phyloP scores from a whole-genome alignment of 257 asterid species.

The Penstemon newberryi region DNA sequence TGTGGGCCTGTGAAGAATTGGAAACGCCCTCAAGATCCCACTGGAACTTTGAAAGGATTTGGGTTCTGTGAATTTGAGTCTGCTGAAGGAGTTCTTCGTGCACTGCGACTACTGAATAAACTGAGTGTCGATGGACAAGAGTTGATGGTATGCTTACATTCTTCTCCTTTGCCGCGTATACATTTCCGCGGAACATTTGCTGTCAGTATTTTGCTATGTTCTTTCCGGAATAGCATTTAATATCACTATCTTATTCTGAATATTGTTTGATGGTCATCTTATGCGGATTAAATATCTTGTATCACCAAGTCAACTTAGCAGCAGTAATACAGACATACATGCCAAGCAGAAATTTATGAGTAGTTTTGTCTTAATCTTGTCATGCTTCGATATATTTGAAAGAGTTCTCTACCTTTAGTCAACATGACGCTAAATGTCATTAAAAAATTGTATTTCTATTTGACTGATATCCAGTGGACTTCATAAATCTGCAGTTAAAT shows the following conservation, averaged over 20 bases:
- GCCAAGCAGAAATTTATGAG: background rate
- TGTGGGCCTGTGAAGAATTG: conserved; percentile 98
- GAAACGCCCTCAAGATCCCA: conserved; percentile 95
- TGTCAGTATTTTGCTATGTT: conserved; percentile 1
- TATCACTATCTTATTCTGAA: too few relatives aligned
- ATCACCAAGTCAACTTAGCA: background rate
- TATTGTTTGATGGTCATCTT: background rate
- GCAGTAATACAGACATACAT: conserved; percentile 2
- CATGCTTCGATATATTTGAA: conserved; percentile 1
- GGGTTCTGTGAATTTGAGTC: conserved; percentile 98
- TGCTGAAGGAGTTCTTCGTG: conserved; percentile 97
- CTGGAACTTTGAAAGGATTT: conserved; percentile 85
- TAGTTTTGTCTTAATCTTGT: conserved; percentile 7
- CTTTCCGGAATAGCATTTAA: background rate
- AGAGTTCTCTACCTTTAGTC: background rate
- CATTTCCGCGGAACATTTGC: conserved; percentile 10
- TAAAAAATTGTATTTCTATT: background rate
- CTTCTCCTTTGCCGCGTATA: conserved; percentile 20
- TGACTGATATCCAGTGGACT: conserved; percentile 36
- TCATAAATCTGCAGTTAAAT: conserved; percentile 62
- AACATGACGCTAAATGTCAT: conserved; percentile 8
- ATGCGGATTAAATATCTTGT: background rate
- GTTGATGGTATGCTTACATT: conserved; percentile 61
- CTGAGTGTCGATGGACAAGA: conserved; percentile 91
- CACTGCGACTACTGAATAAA: conserved; percentile 78